Base-by-base conservation (phyloP, 352 stramenopile species). In the Phytopythium boreale region DNA sequence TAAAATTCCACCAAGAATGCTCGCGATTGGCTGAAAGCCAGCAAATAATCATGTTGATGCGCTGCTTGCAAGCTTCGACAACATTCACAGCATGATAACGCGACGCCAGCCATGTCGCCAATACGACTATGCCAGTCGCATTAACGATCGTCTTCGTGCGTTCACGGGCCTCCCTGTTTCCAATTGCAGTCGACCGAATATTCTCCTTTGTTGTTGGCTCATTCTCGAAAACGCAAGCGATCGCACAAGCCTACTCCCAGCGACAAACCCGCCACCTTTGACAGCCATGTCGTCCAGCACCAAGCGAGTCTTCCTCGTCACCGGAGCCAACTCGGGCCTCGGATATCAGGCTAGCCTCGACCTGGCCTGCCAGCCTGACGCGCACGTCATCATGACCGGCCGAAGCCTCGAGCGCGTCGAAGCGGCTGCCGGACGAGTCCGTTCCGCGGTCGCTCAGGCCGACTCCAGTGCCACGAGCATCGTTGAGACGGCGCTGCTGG, bases 231-330 rank as follows among this genome's bases (percentile, higher is more conserved):
- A 24, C 31, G 11, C 26, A 39, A 19, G 22, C 26, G 17, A 56
- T 9, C 50, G 17, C 50, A 39, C 26, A 56, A 39, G 50, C 34
- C 34, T 1, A 2, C 34, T 39, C 34, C 34, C 34, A 39, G 34
- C 34, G 10, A 39, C 34, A 39, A 39, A 10, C 10, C 34, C 10
- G 11, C 34, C 34, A 39, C 34, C 34, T 39, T 39, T 39, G 34
- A 39, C 52, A 31, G 5, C 20, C 34, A 62, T 55, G 39, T 7
- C 39, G 22, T n/a, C 24, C 56, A 61, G 26, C 14, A 20, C 46
- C 62, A 76, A 72, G 57, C 71, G 68, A 12, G 39, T 71, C 36
- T 36, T 74, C 49, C 61, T 82, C 59, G 55, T 82, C 53, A 82
- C 74, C 11, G 74, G 74, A 46, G 66, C 62, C 39, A 82, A 72